Conservation (phyloP, 2,329 filamentous ascomycete genomes). For the Aaosphaeria arxii region DNA sequence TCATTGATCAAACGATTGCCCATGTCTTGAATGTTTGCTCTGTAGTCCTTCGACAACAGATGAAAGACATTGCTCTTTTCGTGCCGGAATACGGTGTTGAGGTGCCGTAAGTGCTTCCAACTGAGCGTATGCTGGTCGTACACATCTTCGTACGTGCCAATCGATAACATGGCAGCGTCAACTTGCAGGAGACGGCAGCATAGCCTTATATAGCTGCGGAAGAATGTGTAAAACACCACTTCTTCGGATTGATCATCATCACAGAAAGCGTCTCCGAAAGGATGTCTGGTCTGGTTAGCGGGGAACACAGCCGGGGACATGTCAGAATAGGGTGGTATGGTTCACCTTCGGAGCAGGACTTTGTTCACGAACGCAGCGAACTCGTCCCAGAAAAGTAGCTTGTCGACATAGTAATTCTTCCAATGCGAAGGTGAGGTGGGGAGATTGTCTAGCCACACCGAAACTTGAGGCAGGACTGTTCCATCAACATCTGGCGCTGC, state of each 20-base stretch:
- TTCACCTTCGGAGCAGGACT: slow-evolving; percentile 23
- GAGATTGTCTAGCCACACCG: slow-evolving; percentile 25
- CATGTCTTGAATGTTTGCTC: slow-evolving; percentile 16
- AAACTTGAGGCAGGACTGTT: slow-evolving; percentile 20
- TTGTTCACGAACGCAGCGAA: slow-evolving; percentile 24
- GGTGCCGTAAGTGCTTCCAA: slow-evolving; percentile 26
- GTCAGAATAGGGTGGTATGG: no score
- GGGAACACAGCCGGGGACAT: slow-evolving; percentile 1
- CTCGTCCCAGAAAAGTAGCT: slow-evolving; percentile 33
- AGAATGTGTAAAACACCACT: slow-evolving; percentile 22
- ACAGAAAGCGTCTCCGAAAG: slow-evolving; percentile 25
- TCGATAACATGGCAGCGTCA: slow-evolving; percentile 21
- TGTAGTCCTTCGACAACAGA: slow-evolving; percentile 26
- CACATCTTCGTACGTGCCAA: slow-evolving; percentile 10
- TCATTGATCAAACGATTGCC: slow-evolving; percentile 14
- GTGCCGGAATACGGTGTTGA: slow-evolving; percentile 19
- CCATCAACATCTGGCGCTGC: slow-evolving; percentile 16
- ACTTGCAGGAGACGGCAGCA: slow-evolving; percentile 23
- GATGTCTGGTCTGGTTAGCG: slow-evolving; percentile 19
- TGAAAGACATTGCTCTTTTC: slow-evolving; percentile 23
- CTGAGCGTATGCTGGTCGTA: slow-evolving; percentile 18
- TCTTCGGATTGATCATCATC: slow-evolving; percentile 18
- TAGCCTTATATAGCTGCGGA: slow-evolving; percentile 25
- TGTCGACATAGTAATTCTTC: slow-evolving; percentile 23
- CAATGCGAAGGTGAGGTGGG: slow-evolving; percentile 19